phyloP scores from a whole-genome alignment of 2,329 filamentous ascomycete genomes.

The Anthostomella pinea region DNA sequence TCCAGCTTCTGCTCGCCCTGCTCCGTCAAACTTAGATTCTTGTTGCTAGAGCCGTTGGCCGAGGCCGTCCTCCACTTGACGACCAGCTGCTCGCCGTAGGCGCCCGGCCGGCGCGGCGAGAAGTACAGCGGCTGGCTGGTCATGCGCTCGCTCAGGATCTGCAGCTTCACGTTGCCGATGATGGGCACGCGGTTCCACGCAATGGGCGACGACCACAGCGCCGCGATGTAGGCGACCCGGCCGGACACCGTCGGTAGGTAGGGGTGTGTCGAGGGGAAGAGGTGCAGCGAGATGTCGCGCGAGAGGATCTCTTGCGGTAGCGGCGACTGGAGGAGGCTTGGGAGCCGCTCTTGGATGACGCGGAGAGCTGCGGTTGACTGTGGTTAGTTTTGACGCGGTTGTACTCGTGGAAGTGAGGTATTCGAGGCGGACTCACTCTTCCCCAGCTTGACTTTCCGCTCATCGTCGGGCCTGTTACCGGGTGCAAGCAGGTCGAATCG shows the following conservation, averaged over 20 bases:
- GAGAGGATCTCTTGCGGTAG: conserved; percentile 74
- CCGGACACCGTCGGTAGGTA: conserved; percentile 92
- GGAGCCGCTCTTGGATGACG: conserved; percentile 64
- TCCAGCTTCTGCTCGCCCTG: conserved; percentile 35
- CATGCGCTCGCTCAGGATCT: conserved; percentile 89
- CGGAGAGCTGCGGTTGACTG: conserved; percentile 52
- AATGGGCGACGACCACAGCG: conserved; percentile 92
- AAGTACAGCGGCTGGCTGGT: conserved; percentile 55
- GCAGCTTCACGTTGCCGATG: conserved; percentile 82
- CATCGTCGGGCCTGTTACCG: conserved; percentile 43
- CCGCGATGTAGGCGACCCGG: conserved; percentile 84
- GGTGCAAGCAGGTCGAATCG: conserved; percentile 23
- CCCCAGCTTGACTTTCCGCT: conserved; percentile 60
- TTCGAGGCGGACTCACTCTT: conserved; percentile 47
- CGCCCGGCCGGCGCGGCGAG: conserved; percentile 49
- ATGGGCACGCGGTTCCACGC: conserved; percentile 93
- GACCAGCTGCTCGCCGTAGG: conserved; percentile 73
- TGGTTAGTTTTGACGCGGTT: conserved; percentile 15
- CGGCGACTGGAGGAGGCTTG: conserved; percentile 63
- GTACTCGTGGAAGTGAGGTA: no score
- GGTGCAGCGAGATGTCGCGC: conserved; percentile 67
- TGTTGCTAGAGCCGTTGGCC: conserved; percentile 34
- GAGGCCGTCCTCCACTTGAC: conserved; percentile 78
- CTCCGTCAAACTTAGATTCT: conserved; percentile 32
- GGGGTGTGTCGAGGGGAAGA: conserved; percentile 75